Base-by-base conservation (phyloP, 2,329 filamentous ascomycete species). In the Clonostachys sp. region DNA sequence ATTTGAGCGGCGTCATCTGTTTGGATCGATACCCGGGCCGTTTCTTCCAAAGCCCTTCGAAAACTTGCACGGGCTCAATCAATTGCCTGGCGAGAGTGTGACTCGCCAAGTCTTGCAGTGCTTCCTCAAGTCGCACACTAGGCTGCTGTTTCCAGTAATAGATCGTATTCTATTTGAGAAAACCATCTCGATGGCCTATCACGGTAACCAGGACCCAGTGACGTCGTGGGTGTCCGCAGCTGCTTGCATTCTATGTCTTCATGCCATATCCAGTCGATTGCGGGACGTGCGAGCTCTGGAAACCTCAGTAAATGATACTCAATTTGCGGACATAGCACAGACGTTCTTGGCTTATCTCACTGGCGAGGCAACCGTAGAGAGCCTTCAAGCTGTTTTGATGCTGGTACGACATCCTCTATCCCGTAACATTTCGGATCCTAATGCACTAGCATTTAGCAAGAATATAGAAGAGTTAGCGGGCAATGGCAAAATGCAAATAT, bases 341-440 rank as follows among this genome's bases (percentile, higher is more conserved):
- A 61, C 61, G 17, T 48, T 80, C 3, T 45, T 79, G 3, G 58
- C 68, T 0, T 65, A 72, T 12, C 53, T 73, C 3, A 41, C 75
- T 2, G 67, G 74, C 33, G 67, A 72, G n/a, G 52, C 66, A 2
- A 74, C 59, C 14, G 42, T 78, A 3, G 64, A 70, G 0, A 67
- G 62, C 3, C 54, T 78, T 0, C 72, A 80, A 50, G 64, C 73
- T 1, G 50, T 70, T 1, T 56, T 73, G 5, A 74, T 79, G 59
- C 48, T 80, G 54, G 77, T 80, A 58, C 55, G 72, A 59, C 6
- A 9, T n/a, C 10, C 2, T 7, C 4, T 9, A 35, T 42, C 14
- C 41, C 13, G 36, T 30, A 42, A 16, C 14, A 9, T 14, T 16
- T 34, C 16, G 6, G 3, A 34, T 13, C 9, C 9, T 39, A 35